Evolutionary conservation across 768 basidiomycete genomes (phyloP).

Genomic region (Lactarius evosmus): DNA sequence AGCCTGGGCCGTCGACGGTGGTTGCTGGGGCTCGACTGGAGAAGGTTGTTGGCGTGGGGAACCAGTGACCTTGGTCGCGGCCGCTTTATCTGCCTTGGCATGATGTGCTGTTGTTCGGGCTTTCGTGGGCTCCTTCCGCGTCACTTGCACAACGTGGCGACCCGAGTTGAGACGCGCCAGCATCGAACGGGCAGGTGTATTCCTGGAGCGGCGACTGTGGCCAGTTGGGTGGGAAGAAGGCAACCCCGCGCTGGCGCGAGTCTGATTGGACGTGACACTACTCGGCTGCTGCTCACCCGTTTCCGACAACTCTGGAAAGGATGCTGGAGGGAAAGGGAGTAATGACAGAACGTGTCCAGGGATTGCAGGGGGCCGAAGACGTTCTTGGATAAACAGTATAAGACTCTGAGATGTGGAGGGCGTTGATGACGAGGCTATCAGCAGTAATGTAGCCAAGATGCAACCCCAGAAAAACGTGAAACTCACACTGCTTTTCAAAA

Average conservation of each 20-base stretch:
- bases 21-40: constrained; percentile 13
- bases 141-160: constrained; percentile 16
- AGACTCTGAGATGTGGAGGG: background rate
- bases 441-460: background rate
- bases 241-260: constrained; percentile 34
- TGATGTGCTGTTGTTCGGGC: background rate
- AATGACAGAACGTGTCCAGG: rapidly evolving
- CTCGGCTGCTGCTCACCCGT: constrained; percentile 35
- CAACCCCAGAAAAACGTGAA: background rate
- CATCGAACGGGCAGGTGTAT: constrained; percentile 18
- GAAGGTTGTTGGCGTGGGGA: constrained; percentile 15
- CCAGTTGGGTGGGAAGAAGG: constrained; percentile 26
- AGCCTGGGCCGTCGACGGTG: constrained; percentile 9
- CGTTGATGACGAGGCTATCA: background rate
- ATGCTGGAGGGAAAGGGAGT: too few species aligned
- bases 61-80: constrained; percentile 8
- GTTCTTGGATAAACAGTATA: background rate
- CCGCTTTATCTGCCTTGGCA: constrained; percentile 9
- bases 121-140: constrained; percentile 14
- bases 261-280: constrained; percentile 38
- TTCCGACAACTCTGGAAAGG: too few species aligned
- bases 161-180: constrained; percentile 24
- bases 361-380: too few species aligned
- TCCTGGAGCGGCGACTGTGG: constrained; percentile 29
- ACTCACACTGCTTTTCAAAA: background rate